Conservation (phyloP, 169 alveolate genomes). For the Sarcocystis neurona region DNA sequence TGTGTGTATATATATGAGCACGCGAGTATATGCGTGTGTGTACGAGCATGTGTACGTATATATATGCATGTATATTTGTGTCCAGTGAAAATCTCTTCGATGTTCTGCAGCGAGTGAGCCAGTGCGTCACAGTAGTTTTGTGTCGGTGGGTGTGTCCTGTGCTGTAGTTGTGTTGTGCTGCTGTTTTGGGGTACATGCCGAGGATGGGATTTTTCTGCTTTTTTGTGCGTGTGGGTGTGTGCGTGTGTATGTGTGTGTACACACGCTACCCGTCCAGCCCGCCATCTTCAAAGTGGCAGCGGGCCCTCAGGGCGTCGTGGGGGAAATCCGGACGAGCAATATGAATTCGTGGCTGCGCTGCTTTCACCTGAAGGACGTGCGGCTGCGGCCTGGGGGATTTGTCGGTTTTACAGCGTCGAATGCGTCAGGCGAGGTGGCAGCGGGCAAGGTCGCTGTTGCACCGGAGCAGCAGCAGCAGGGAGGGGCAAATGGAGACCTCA, state of each 20-base stretch:
- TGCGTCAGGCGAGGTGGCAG: conserved; percentile 51
- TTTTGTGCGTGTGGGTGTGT: neutral
- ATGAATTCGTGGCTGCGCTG: conserved; percentile 71
- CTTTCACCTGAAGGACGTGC: conserved; percentile 62
- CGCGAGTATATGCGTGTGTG: no score
- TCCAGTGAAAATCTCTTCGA: no score
- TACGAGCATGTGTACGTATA: no score
- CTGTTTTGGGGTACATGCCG: no score
- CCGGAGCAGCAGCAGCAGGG: conserved; percentile 43
- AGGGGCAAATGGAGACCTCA: conserved; percentile 29
- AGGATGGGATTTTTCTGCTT: no score
- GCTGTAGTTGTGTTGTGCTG: no score
- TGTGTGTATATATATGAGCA: no score
- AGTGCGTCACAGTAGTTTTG: no score
- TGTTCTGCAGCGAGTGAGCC: no score
- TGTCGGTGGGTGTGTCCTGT: no score
- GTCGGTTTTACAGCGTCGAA: conserved; percentile 71
- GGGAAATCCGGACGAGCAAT: conserved; percentile 67
- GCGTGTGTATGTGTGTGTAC: neutral
- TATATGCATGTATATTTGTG: no score
- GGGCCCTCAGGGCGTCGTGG: conserved; percentile 70
- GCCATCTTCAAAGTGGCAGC: conserved; percentile 66
- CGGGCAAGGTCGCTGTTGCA: conserved; percentile 7
- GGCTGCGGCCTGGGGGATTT: conserved; percentile 65
- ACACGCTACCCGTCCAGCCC: conserved; percentile 32